Conservation (phyloP, 2,329 filamentous ascomycete species). For the Sporothrix curviconia region DNA sequence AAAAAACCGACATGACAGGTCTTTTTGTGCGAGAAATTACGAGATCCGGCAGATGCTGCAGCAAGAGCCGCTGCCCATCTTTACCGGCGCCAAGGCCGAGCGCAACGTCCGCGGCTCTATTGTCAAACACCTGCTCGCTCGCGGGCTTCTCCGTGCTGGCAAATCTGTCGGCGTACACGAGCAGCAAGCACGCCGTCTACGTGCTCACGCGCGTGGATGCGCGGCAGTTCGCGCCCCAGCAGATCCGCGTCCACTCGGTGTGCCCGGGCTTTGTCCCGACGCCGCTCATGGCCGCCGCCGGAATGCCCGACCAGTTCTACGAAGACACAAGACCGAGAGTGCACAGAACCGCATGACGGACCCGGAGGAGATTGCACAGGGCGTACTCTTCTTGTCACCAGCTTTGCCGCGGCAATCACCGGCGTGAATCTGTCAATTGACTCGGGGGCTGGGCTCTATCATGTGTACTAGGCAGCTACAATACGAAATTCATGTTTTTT, state of each 20-base stretch:
- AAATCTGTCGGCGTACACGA: background rate
- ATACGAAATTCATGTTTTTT: background rate
- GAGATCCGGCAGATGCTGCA: background rate
- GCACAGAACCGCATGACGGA: background rate
- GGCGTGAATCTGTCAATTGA: background rate
- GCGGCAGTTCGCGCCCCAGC: background rate
- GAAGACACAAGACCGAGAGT: background rate
- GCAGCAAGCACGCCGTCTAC: background rate
- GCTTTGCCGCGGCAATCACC: background rate
- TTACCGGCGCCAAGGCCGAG: background rate
- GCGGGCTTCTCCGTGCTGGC: background rate
- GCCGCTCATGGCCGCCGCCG: background rate
- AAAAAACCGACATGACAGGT: too few relatives aligned
- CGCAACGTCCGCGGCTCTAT: background rate
- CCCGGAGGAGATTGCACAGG: background rate
- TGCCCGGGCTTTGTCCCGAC: background rate
- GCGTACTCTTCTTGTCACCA: background rate
- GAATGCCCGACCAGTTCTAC: background rate
- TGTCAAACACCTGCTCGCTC: background rate
- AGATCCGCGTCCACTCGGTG: conserved; percentile 3
- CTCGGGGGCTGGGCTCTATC: background rate
- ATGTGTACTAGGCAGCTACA: background rate
- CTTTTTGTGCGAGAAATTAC: background rate
- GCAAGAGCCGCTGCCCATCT: background rate
- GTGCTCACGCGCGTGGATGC: background rate